Conservation (phyloP, 2,329 filamentous ascomycete genomes). For the Penicillium decumbens region DNA sequence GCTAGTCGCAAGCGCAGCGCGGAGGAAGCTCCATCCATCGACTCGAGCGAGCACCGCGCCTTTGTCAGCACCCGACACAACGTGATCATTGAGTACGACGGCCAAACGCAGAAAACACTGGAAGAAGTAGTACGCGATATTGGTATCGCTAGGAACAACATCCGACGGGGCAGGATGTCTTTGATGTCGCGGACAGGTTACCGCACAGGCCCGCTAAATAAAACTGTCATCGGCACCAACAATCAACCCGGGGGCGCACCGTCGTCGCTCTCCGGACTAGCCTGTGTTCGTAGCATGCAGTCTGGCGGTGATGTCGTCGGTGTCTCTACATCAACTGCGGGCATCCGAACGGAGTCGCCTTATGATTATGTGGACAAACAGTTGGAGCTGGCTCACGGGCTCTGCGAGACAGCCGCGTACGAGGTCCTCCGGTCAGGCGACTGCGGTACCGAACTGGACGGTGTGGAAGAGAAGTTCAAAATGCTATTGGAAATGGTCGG, state of each 20-base stretch:
- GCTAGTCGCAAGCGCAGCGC: constrained; percentile 34
- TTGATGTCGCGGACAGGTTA: constrained; percentile 28
- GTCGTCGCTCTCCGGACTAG: constrained; percentile 10
- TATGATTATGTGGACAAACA: constrained; percentile 73
- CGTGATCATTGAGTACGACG: constrained; percentile 90
- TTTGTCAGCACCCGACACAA: constrained; percentile 67
- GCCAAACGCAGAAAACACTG: constrained; percentile 75
- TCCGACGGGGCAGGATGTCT: constrained; percentile 74
- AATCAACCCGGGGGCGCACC: constrained; percentile 1
- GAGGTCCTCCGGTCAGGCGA: constrained; percentile 85
- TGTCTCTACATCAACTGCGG: constrained; percentile 11
- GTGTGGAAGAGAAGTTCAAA: constrained; percentile 61
- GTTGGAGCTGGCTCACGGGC: constrained; percentile 71
- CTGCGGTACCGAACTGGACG: constrained; percentile 69
- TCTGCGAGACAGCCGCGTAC: constrained; percentile 82
- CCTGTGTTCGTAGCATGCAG: constrained; percentile 28
- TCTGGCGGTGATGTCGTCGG: constrained; percentile 16
- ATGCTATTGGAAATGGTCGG: constrained; percentile 60
- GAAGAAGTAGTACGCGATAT: constrained; percentile 79
- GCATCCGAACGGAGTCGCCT: constrained; percentile 48
- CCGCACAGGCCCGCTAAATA: constrained; percentile 18
- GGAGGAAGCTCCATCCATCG: constrained; percentile 31
- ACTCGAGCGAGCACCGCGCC: constrained; percentile 29
- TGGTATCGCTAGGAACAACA: constrained; percentile 71
- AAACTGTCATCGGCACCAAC: constrained; percentile 3